Conservation (phyloP, 805 yeast species). For the Wickerhamomyces bisporus region DNA sequence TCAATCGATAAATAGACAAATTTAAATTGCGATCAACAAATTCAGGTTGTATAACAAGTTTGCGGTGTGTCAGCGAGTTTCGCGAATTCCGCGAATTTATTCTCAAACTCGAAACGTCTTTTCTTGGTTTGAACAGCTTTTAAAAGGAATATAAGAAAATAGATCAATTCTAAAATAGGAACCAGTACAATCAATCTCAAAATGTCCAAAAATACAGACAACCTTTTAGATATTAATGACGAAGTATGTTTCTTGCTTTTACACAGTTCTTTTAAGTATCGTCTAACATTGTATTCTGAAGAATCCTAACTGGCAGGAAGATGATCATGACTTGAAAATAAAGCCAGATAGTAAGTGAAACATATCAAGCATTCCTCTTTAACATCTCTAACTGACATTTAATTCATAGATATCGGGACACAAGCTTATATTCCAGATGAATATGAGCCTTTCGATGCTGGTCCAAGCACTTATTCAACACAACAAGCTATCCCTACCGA, state of each 20-base stretch:
- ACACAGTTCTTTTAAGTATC: neutral
- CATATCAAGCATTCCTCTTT: neutral
- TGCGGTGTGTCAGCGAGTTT: too few relatives aligned
- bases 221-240: slow-evolving; percentile 10
- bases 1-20: too few relatives aligned
- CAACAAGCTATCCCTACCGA: slow-evolving; percentile 5
- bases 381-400: slow-evolving; percentile 1
- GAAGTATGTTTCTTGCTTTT: slow-evolving; percentile 5
- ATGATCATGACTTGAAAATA: slow-evolving; percentile 18
- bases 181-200: neutral
- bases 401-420: slow-evolving; percentile 15
- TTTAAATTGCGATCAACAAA: too few relatives aligned
- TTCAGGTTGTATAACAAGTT: too few relatives aligned
- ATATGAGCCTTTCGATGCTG: slow-evolving; percentile 14
- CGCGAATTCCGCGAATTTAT: too few relatives aligned
- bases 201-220: slow-evolving; percentile 4
- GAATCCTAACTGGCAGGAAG: slow-evolving; percentile 19
- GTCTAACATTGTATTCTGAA: slow-evolving; percentile 4
- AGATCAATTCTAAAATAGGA: too few relatives aligned
- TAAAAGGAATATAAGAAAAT: too few relatives aligned
- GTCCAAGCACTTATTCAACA: slow-evolving; percentile 3
- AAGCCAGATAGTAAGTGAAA: slow-evolving; percentile 11
- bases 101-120: too few relatives aligned
- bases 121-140: too few relatives aligned
- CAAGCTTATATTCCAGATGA: slow-evolving; percentile 31